Evolutionary conservation across 768 basidiomycete genomes (phyloP).

Genomic region (Cubamyces sp.): DNA sequence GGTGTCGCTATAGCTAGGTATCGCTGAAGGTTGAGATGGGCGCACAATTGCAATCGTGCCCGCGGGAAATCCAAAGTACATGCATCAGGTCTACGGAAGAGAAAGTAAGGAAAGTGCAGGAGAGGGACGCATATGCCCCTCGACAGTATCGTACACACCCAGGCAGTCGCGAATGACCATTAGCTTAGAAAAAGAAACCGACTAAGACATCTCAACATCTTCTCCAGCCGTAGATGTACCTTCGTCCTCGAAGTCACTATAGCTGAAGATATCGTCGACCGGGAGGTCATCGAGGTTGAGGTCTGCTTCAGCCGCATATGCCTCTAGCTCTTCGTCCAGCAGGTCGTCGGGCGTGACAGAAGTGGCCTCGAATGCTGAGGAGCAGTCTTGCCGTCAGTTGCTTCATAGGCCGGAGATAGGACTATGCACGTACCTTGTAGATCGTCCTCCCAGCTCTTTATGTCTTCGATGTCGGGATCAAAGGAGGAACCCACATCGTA

Average conservation of each 20-base stretch:
- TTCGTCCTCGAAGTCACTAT: slow-evolving; percentile 34
- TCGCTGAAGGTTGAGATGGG: neutral
- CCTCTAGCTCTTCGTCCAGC: slow-evolving; percentile 60
- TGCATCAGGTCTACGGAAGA: neutral
- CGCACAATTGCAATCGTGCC: neutral
- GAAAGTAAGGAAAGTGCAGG: neutral
- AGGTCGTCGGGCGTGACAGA: slow-evolving; percentile 47
- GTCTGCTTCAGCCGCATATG: slow-evolving; percentile 58
- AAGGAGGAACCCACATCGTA: slow-evolving; percentile 76
- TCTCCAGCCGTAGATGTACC: slow-evolving; percentile 14
- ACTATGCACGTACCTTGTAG: slow-evolving; percentile 43
- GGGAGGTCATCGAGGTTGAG: slow-evolving; percentile 35
- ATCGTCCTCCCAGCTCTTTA: slow-evolving; percentile 61
- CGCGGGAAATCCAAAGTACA: neutral
- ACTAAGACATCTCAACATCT: slow-evolving; percentile 24
- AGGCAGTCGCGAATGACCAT: neutral
- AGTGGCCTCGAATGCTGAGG: slow-evolving; percentile 16
- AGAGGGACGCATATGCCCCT: neutral
- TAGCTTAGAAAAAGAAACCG: neutral
- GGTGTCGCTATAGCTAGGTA: neutral
- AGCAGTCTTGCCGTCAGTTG: neutral
- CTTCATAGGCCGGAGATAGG: neutral
- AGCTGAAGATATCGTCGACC: slow-evolving; percentile 31
- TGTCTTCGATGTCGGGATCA: slow-evolving; percentile 73
- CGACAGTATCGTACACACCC: neutral